phyloP scores from a whole-genome alignment of 441 rosid species.

The Populus tomentosa region DNA sequence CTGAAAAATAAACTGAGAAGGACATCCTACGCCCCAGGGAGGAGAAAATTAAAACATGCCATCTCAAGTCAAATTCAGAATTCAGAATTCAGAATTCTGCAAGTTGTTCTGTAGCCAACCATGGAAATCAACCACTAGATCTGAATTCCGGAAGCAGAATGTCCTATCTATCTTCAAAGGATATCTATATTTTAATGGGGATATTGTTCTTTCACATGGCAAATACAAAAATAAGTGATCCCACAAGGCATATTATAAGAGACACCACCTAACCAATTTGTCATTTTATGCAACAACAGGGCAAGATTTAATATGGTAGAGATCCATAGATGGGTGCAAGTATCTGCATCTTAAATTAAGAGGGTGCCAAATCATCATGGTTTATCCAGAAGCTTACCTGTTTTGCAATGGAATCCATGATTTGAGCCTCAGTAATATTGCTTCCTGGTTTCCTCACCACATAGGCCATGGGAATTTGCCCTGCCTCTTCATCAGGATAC shows the following conservation, averaged over 20 bases:
- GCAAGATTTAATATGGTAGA: not conserved
- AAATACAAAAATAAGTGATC: not conserved
- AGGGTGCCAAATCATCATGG: not conserved
- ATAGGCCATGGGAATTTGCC: constrained; percentile 92
- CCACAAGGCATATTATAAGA: not conserved
- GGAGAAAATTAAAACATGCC: not conserved
- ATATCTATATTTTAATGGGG: not conserved
- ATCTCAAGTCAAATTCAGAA: not conserved
- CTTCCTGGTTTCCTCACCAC: constrained; percentile 79
- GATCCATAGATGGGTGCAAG: not conserved
- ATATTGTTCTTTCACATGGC: not conserved
- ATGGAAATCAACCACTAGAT: not conserved
- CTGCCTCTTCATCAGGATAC: constrained; percentile 88
- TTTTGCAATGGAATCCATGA: constrained; percentile 27
- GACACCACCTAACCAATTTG: not conserved
- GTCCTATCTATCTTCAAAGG: not conserved
- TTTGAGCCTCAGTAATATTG: constrained; percentile 46
- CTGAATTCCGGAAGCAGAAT: not conserved
- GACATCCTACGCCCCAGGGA: not conserved
- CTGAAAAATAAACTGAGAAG: not conserved
- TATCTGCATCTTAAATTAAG: not conserved
- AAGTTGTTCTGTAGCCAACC: not conserved
- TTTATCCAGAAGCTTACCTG: constrained; percentile 39
- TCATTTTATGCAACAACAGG: not conserved
- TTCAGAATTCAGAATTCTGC: not conserved